Conservation (phyloP, 108 stramenopile genomes). For the Nitzschia inconspicua region DNA sequence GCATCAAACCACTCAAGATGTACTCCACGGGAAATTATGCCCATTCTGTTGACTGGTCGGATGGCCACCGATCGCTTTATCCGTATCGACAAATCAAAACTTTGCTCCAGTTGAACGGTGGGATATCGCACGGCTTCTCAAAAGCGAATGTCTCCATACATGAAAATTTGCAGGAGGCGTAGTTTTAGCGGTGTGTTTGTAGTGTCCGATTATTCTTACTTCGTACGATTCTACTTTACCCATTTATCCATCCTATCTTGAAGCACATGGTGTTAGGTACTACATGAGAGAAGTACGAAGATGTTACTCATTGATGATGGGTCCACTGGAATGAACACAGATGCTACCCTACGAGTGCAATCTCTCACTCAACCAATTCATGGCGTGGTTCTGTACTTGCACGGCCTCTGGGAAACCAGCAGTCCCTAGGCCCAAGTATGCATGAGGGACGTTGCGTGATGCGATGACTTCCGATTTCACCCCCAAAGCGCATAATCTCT, state of each 20-base stretch:
- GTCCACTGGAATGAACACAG: too few species aligned
- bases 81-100: slow-evolving; percentile 69
- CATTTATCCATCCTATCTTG: too few species aligned
- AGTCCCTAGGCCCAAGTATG: slow-evolving; percentile 71
- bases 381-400: slow-evolving; percentile 60
- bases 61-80: slow-evolving; percentile 85
- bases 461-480: slow-evolving; percentile 65
- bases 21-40: slow-evolving; percentile 84
- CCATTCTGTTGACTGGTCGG: slow-evolving; percentile 86
- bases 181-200: too few species aligned
- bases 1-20: slow-evolving; percentile 59
- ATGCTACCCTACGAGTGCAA: too few species aligned
- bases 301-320: too few species aligned
- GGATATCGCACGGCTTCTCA: not conserved
- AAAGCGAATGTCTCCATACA: too few species aligned
- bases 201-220: too few species aligned
- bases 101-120: slow-evolving; percentile 10
- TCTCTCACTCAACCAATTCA: slow-evolving; percentile 49
- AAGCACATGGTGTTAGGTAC: too few species aligned
- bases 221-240: too few species aligned
- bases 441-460: slow-evolving; percentile 76
- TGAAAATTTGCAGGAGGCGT: too few species aligned
- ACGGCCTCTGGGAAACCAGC: slow-evolving; percentile 77
- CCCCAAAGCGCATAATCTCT: slow-evolving; percentile 56
- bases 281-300: too few species aligned